Evolutionary conservation across 2,329 filamentous ascomycete species (phyloP), one percentile per base, ranked within the genome.

Genomic region (Diplodia scrobiculata): DNA sequence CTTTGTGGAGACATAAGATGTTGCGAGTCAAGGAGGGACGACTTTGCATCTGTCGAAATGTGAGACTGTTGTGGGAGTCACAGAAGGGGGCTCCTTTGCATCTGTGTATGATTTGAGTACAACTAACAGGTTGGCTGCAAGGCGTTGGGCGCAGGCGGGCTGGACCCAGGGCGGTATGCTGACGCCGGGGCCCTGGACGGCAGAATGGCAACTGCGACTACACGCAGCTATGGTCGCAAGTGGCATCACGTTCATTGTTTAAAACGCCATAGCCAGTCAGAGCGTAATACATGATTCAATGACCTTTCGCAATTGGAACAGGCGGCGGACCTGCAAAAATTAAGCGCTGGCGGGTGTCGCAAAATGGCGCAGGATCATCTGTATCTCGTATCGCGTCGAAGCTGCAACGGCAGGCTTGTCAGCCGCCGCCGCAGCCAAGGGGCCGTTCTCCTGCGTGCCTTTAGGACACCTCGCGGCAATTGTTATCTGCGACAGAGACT

Each of bases 1-100:
- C 48, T 78, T 79, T 65, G 75, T 79, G n/a, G 78, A 81, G 68
- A 75, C 73, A 13, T 77, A 32, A 68, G 38, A 21, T 10, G 19
- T 36, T 50, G 5, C 52, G 52, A 36, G 17, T 25, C 32, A 25
- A 36, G 36, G 10, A 36, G 11, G 19, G n/a, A 14, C 19, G 6
- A 5, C 19, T 55, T 34, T 38, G 29, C 29, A 36, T 54, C 19
- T 34, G 21, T 60, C 36, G 9, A 10, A 7, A 45, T 19, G 41
- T 45, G 41, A 45, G 41, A 45, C 17, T 10, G 5, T 45, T 19
- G n/a, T 36, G 19, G 29, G 32, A 17, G 32, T 17, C 17, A 45
- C 41, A 36, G 25, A 36, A 54, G 32, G 52, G 29, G n/a, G n/a
- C 11, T 36, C 32, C n/a, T 54, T 32, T 21, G 32, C 52, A 36